These are phyloP conservation scores for Rhodofomes roseus DNA, from an alignment of 1,284 basidiomycete species.

Conservation along the genomic window DNA sequence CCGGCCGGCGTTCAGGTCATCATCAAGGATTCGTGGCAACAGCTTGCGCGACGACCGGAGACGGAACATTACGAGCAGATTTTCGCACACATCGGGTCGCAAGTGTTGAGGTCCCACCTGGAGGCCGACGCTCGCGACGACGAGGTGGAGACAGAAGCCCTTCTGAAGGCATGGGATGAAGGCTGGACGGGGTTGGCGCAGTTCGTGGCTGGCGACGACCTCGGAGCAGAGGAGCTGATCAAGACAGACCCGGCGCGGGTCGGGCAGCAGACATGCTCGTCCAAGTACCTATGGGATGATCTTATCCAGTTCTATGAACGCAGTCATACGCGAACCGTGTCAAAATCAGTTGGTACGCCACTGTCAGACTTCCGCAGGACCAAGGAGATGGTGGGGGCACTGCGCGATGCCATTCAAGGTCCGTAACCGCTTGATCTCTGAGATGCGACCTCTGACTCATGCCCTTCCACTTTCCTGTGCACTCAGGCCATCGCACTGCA, in stretches of 20 bases:
- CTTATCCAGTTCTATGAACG: slow-evolving; percentile 5
- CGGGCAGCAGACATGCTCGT: background rate
- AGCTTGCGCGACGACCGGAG: slow-evolving; percentile 6
- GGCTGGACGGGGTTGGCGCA: background rate
- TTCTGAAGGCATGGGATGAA: background rate
- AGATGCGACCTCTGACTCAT: background rate
- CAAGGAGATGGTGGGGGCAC: slow-evolving; percentile 9
- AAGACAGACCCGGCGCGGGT: background rate
- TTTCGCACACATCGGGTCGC: background rate
- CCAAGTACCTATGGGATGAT: background rate
- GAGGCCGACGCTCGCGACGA: too few relatives aligned
- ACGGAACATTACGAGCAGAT: background rate
- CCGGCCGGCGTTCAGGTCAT: background rate
- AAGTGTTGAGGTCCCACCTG: background rate
- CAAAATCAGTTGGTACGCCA: slow-evolving; percentile 10
- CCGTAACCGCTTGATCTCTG: background rate
- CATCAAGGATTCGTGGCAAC: slow-evolving; percentile 18
- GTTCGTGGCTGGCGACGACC: background rate
- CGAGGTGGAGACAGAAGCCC: background rate
- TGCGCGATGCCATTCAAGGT: slow-evolving; percentile 13
- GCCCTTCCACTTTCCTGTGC: background rate
- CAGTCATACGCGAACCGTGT: slow-evolving; percentile 13
- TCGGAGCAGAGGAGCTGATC: background rate
- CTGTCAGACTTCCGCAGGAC: slow-evolving; percentile 10
- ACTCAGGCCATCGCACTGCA: background rate